Conservation (phyloP, 305 asterid species). For the Fraxinus greggii region DNA sequence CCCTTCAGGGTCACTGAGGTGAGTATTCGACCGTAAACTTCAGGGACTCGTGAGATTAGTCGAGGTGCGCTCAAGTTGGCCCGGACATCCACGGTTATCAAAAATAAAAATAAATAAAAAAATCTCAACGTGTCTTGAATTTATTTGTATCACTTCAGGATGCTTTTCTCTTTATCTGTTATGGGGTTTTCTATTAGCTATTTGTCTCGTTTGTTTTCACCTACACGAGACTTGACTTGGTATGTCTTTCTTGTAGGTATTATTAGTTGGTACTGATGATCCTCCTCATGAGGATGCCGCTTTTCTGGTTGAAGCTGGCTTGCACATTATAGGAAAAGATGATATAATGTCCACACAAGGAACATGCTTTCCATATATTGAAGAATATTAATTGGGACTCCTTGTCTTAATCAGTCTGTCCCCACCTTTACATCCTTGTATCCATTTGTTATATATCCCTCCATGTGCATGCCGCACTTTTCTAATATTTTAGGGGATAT, state of each 20-base stretch:
- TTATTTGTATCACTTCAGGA: not conserved
- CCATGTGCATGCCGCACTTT: constrained; percentile 9
- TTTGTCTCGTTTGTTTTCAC: not conserved
- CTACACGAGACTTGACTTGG: not conserved
- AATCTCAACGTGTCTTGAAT: not conserved
- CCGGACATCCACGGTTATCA: no score
- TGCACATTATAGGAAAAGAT: not conserved
- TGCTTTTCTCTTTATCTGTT: not conserved
- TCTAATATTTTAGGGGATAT: not conserved
- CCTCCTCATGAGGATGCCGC: not conserved
- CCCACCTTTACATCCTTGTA: not conserved
- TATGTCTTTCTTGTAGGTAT: not conserved
- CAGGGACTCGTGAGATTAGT: no score
- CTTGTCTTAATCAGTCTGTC: not conserved
- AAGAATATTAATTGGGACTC: not conserved
- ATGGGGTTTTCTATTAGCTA: not conserved
- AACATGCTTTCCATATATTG: not conserved
- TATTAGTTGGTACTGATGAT: not conserved
- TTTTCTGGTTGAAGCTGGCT: not conserved
- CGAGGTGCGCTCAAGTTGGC: no score
- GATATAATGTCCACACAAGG: not conserved
- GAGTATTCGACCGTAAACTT: no score
- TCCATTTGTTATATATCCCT: not conserved
- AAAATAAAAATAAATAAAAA: no score
- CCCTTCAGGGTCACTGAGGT: no score